These are phyloP conservation scores for Pythium biforme DNA, from an alignment of 352 stramenopile species.

Conservation along the genomic window DNA sequence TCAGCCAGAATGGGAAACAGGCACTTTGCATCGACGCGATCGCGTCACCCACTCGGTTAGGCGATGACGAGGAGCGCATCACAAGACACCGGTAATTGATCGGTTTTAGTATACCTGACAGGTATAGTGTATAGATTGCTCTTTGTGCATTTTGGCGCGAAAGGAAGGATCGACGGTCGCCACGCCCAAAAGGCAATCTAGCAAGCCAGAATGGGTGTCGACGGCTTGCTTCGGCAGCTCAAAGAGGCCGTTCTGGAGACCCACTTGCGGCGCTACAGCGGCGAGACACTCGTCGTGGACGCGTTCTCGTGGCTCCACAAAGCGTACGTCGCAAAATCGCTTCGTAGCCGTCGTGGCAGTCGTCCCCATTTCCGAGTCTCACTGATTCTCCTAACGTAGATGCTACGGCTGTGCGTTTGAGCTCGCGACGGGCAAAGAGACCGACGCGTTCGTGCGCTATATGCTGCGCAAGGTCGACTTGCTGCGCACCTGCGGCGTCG, in stretches of 20 bases:
- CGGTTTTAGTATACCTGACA: constrained; percentile 14
- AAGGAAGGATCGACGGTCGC: constrained; percentile 11
- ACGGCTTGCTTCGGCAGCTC: constrained; percentile 61
- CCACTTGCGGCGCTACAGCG: constrained; percentile 51
- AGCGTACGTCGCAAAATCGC: too few species aligned
- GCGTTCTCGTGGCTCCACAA: constrained; percentile 83
- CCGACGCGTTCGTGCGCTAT: constrained; percentile 65
- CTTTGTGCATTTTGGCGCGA: constrained; percentile 21
- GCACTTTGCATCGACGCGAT: constrained; percentile 2
- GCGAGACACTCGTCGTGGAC: constrained; percentile 63
- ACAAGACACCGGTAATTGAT: constrained; percentile 10
- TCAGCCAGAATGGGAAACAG: neutral
- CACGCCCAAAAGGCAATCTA: too few species aligned
- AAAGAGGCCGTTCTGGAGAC: constrained; percentile 52
- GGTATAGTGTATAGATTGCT: constrained; percentile 3
- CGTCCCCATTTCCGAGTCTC: too few species aligned
- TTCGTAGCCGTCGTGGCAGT: too few species aligned
- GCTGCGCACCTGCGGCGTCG: constrained; percentile 49
- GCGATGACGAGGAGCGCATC: constrained; percentile 6
- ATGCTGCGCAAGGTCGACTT: constrained; percentile 77
- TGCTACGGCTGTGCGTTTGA: constrained; percentile 81
- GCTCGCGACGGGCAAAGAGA: constrained; percentile 58
- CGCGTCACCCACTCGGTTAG: constrained; percentile 16
- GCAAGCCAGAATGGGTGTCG: constrained; percentile 72
- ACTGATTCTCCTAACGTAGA: too few species aligned